phyloP scores from a whole-genome alignment of 2,329 filamentous ascomycete genomes.

The Lasiodiplodia sp. region DNA sequence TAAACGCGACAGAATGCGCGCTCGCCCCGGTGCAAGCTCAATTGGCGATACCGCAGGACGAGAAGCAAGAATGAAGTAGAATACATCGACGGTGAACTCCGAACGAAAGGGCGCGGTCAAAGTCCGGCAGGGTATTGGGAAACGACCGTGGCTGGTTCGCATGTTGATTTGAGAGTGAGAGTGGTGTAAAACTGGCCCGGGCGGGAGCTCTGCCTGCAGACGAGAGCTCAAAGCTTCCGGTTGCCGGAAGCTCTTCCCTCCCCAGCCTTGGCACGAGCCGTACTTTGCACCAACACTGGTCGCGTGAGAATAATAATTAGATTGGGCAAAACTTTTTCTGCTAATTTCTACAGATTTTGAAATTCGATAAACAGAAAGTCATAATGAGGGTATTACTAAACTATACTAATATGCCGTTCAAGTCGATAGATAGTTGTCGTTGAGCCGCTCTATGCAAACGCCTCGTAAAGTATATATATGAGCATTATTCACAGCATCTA shows the following conservation, averaged over 20 bases:
- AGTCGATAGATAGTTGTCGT: background rate
- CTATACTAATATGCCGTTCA: background rate
- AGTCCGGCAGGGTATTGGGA: background rate
- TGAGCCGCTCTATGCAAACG: background rate
- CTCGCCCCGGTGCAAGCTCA: background rate
- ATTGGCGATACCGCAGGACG: background rate
- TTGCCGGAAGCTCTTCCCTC: background rate
- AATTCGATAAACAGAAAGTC: background rate
- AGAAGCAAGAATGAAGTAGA: too few relatives aligned
- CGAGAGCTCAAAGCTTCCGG: background rate
- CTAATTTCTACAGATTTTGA: background rate
- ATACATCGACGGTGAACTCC: background rate
- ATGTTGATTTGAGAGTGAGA: background rate
- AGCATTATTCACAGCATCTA: conserved; percentile 31
- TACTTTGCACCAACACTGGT: background rate
- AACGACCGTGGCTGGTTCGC: conserved; percentile 12
- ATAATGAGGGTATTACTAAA: background rate
- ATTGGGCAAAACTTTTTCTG: too few relatives aligned
- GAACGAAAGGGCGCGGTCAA: background rate
- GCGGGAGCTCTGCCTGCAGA: background rate
- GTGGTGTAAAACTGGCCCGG: conserved; percentile 2
- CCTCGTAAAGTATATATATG: conserved; percentile 4
- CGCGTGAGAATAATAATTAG: background rate
- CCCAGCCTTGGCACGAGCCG: background rate
- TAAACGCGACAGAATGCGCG: background rate